Evolutionary conservation across 169 alveolate genomes (phyloP).

Genomic region (Cyclospora cayetanensis): DNA sequence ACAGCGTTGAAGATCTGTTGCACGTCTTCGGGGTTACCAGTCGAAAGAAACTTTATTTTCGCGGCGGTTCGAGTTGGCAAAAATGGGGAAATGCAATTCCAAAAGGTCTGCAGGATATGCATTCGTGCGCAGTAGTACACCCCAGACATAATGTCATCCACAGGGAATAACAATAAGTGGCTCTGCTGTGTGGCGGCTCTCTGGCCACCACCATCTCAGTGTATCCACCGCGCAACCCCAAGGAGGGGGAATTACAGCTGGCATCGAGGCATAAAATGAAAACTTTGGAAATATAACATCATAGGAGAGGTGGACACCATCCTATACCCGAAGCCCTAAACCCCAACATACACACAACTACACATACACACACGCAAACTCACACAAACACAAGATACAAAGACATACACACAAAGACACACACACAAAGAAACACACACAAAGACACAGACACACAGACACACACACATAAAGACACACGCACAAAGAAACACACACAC

Average conservation of each 20-base stretch:
- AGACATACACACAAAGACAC: not conserved
- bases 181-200: no score
- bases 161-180: no score
- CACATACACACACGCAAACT: not conserved
- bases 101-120: conserved; percentile 48
- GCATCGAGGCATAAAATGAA: no score
- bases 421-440: not conserved
- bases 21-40: conserved; percentile 13
- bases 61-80: conserved; percentile 56
- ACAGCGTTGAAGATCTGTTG: conserved; percentile 37
- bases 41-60: conserved; percentile 20
- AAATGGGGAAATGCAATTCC: conserved; percentile 61
- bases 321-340: not conserved
- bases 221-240: no score
- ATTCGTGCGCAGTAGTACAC: not conserved
- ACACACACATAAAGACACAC: not conserved
- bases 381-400: not conserved
- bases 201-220: no score
- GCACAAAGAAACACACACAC: no score
- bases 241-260: no score
- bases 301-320: not conserved
- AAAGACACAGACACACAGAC: not conserved
- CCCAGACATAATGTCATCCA: no score
- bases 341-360: not conserved
- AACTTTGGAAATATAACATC: no score